Conservation (phyloP, 441 rosid species). For the Manihot esculenta region DNA sequence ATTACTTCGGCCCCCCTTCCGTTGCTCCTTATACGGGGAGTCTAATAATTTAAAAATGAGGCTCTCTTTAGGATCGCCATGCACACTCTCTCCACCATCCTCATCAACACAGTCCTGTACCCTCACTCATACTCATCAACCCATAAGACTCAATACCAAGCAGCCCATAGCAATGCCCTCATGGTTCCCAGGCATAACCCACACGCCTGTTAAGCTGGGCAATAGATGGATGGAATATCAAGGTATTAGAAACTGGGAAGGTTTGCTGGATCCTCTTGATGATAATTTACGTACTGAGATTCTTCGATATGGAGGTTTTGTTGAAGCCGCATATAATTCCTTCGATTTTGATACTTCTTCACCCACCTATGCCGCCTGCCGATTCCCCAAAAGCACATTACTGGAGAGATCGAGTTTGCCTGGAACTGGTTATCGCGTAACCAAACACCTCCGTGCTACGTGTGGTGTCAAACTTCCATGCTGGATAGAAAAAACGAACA, state of each 20-base stretch:
- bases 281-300: slow-evolving; percentile 60
- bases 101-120: slow-evolving; percentile 3
- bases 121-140: slow-evolving; percentile 17
- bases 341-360: slow-evolving; percentile 74
- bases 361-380: slow-evolving; percentile 52
- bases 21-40: background rate
- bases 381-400: slow-evolving; percentile 46
- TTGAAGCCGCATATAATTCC: slow-evolving; percentile 63
- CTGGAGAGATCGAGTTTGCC: slow-evolving; percentile 50
- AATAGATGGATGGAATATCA: slow-evolving; percentile 57
- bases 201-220: slow-evolving; percentile 38
- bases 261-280: slow-evolving; percentile 67
- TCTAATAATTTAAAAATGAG: slow-evolving; percentile 26
- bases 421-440: slow-evolving; percentile 54
- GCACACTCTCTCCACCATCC: slow-evolving; percentile 18
- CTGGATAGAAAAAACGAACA: slow-evolving; percentile 57
- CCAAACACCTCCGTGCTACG: slow-evolving; percentile 58
- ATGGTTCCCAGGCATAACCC: background rate
- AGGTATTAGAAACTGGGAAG: slow-evolving; percentile 65
- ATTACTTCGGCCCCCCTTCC: background rate
- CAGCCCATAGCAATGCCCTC: slow-evolving; percentile 17
- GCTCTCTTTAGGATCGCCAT: slow-evolving; percentile 31
- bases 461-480: slow-evolving; percentile 62
- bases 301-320: slow-evolving; percentile 70
- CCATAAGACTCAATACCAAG: slow-evolving; percentile 12